Base-by-base conservation (phyloP, 2,329 filamentous ascomycete species). In the Colletotrichum tropicicola region DNA sequence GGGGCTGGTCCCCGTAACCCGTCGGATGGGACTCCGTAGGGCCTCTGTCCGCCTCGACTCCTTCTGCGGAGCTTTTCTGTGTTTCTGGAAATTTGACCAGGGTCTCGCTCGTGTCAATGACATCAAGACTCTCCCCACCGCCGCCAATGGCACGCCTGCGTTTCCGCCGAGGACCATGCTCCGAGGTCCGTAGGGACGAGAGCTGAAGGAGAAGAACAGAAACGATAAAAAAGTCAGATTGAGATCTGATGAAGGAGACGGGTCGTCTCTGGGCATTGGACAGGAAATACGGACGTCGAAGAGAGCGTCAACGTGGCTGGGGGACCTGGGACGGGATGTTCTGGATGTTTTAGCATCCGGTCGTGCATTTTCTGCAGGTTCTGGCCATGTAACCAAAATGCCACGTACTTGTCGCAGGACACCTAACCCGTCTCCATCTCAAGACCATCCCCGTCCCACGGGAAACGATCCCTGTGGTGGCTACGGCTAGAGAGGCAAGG, bases 41-140 rank as follows among this genome's bases (percentile, higher is more conserved):
- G 15, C 7, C 23, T 35, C 30, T 35, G 30, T n/a, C 30, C 15
- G 30, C 30, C 30, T 35, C n/a, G n/a, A n/a, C n/a, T n/a, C n/a
- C n/a, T 35, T 35, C 30, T 41, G 60, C 60, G 47, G 41, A 47
- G 60, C 56, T 41, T 41, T 48, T 35, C 10, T 23, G n/a, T 27
- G 19, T 37, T 39, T 25, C 44, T 51, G 39, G 27, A 37, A 39
- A 35, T 15, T 32, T 15, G 30, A 51, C 49, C 13, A 19, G 57
- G 57, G 37, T 49, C 30, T 41, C 25, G 13, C 41, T 27, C 19
- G 44, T 48, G 32, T 65, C 61, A 51, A 65, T 65, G 61, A 65
- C 61, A 61, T 61, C 61, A 65, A 65, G 57, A 65, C 61, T 65
- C 21, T 21, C 21, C 27, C 61, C 43, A 60, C 32, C 43, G 35